Percentiles rank a stretch among this genome's conserved stretches.
phyloP scores from a whole-genome alignment of 2,329 filamentous ascomycete genomes.

The Lachnellula arida region DNA sequence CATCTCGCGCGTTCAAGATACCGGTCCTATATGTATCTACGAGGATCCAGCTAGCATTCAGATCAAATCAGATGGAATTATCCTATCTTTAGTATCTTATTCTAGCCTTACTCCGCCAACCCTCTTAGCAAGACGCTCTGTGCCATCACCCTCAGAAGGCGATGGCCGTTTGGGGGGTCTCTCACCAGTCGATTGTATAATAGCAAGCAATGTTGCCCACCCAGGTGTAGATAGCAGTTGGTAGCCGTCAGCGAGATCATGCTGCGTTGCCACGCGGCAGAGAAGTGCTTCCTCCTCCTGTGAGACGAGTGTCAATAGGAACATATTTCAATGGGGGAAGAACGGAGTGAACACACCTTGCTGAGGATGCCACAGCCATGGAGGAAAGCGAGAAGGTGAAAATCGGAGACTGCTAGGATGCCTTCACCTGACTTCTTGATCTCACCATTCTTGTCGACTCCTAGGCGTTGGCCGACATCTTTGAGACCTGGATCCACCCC shows the following conservation, averaged over 20 bases:
- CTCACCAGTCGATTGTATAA: conserved; percentile 97
- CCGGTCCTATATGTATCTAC: conserved; percentile 22
- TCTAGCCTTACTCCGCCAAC: conserved; percentile 57
- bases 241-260: conserved; percentile 75
- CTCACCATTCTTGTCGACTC: conserved; percentile 54
- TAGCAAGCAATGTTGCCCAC: conserved; percentile 90
- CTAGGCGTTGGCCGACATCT: conserved; percentile 56
- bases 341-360: conserved; percentile 56
- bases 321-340: conserved; percentile 15
- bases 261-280: conserved; percentile 75
- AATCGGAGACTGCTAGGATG: conserved; percentile 75
- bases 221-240: conserved; percentile 82
- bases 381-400: conserved; percentile 88
- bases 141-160: conserved; percentile 27
- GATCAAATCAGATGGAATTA: conserved; percentile 2
- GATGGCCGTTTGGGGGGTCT: conserved; percentile 72
- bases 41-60: conserved; percentile 20
- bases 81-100: conserved; percentile 13
- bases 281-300: conserved; percentile 88
- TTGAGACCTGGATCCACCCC: conserved; percentile 80
- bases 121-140: conserved; percentile 54
- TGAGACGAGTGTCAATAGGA: conserved; percentile 12
- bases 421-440: conserved; percentile 57
- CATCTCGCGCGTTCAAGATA: not conserved
- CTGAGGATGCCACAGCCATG: conserved; percentile 74